Evolutionary conservation across 169 alveolate genomes (phyloP).

Genomic region (Cryptosporidium tyzzeri): DNA sequence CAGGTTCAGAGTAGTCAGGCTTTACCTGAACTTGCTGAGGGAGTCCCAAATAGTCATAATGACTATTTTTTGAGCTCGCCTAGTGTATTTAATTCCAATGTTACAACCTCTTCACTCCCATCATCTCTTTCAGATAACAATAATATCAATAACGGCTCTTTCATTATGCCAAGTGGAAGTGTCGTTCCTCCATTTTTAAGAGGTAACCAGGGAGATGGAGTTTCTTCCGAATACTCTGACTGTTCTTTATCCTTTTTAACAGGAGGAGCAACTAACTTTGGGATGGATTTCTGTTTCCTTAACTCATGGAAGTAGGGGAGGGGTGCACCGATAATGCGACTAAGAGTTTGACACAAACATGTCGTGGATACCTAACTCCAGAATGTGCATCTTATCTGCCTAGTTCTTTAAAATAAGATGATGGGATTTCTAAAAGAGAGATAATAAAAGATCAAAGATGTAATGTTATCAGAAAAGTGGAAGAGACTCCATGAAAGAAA

Average conservation of each 20-base stretch:
- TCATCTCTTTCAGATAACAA: not conserved
- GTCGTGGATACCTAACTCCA: not conserved
- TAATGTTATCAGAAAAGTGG: not conserved
- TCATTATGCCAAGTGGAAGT: not conserved
- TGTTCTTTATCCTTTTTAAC: slow-evolving; percentile 8
- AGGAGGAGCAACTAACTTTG: not conserved
- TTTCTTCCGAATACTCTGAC: not conserved
- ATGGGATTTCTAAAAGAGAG: not conserved
- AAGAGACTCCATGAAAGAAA: not conserved
- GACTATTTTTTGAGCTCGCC: not conserved
- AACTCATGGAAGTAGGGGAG: slow-evolving; percentile 20
- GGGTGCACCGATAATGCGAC: not conserved
- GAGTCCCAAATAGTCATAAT: not conserved
- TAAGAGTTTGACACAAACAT: not conserved
- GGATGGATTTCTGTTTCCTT: slow-evolving; percentile 38
- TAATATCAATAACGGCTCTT: not conserved
- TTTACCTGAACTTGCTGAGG: not conserved
- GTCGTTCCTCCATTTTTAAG: slow-evolving; percentile 41
- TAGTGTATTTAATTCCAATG: not conserved
- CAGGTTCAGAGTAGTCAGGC: not conserved
- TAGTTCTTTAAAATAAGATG: slow-evolving; percentile 12
- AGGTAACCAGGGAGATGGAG: not conserved
- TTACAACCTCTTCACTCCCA: not conserved
- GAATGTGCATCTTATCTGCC: slow-evolving; percentile 1
- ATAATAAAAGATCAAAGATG: not conserved